Conservation (phyloP, 1,139 yeast genomes). For the Yamadazyma triangularis region DNA sequence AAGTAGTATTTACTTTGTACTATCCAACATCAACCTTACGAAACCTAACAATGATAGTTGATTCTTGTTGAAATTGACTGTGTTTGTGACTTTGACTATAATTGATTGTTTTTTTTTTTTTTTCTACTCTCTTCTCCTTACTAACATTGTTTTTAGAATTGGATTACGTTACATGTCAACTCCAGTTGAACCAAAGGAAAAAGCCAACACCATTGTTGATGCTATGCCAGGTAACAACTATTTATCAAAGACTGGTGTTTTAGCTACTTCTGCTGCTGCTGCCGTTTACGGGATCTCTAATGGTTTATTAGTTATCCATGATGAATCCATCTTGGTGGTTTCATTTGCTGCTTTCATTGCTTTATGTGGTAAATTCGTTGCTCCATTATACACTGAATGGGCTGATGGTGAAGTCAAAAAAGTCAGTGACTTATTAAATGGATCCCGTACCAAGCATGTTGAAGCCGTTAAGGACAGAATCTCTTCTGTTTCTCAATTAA, state of each 20-base stretch:
- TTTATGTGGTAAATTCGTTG: conserved; percentile 79
- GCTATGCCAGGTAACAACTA: conserved; percentile 90
- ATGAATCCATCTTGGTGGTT: conserved; percentile 81
- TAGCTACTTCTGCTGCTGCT: conserved; percentile 94
- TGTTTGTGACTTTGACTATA: too few relatives aligned
- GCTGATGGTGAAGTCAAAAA: conserved; percentile 88
- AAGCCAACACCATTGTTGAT: conserved; percentile 85
- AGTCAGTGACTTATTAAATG: conserved; percentile 76
- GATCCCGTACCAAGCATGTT: conserved; percentile 87
- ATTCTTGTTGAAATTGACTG: too few relatives aligned
- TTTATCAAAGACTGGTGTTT: conserved; percentile 87
- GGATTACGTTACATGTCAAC: conserved; percentile 66
- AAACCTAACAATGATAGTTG: too few relatives aligned
- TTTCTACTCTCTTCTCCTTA: too few relatives aligned
- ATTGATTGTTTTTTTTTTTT: too few relatives aligned
- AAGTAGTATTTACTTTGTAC: too few relatives aligned
- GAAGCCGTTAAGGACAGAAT: conserved; percentile 92
- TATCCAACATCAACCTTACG: too few relatives aligned
- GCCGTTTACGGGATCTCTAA: conserved; percentile 90
- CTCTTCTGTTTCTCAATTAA: conserved; percentile 78
- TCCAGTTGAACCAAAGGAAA: conserved; percentile 79
- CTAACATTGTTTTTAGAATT: conserved; percentile 30
- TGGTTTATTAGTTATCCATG: conserved; percentile 89
- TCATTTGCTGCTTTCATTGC: conserved; percentile 76
- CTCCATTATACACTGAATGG: conserved; percentile 93